A percentile compares a stretch with the other conserved stretches of the same genome.
Conservation (phyloP, 805 yeast species). For the Starmera dryadoides region DNA sequence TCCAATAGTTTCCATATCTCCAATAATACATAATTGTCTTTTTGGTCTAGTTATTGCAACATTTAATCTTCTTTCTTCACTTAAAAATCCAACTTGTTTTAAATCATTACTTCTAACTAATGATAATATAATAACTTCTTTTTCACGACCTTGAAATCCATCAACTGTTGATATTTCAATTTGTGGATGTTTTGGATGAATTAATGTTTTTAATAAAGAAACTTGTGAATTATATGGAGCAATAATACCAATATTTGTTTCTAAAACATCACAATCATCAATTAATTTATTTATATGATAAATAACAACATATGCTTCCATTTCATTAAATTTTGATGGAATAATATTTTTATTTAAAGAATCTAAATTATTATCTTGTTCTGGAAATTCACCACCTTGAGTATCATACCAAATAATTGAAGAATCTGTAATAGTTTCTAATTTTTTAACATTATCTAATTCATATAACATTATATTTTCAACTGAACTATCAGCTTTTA, state of each 20-base stretch:
- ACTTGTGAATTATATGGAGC: conserved; percentile 93
- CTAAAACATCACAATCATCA: conserved; percentile 42
- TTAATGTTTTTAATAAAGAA: conserved; percentile 39
- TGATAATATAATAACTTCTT: conserved; percentile 74
- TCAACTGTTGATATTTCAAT: conserved; percentile 88
- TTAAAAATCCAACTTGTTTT: conserved; percentile 72
- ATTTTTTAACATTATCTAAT: conserved; percentile 37
- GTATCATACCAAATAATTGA: conserved; percentile 85
- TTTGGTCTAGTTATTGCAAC: conserved; percentile 92
- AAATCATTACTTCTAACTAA: conserved; percentile 74
- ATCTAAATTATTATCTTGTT: conserved; percentile 39
- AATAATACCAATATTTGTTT: conserved; percentile 68
- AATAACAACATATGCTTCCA: conserved; percentile 59
- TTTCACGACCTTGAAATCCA: conserved; percentile 96
- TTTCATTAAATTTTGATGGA: conserved; percentile 68
- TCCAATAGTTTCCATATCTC: conserved; percentile 77
- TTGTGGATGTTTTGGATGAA: conserved; percentile 27
- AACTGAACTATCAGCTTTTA: conserved; percentile 59
- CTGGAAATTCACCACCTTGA: conserved; percentile 80
- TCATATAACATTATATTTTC: conserved; percentile 45
- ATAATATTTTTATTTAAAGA: conserved; percentile 19
- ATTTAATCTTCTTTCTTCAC: conserved; percentile 73
- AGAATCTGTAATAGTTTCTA: conserved; percentile 49
- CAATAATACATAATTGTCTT: conserved; percentile 77
- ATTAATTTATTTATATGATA: conserved; percentile 49